These are phyloP conservation scores for Pachysolen tannophilus DNA, from an alignment of 805 yeast genomes.

Conservation along the genomic window DNA sequence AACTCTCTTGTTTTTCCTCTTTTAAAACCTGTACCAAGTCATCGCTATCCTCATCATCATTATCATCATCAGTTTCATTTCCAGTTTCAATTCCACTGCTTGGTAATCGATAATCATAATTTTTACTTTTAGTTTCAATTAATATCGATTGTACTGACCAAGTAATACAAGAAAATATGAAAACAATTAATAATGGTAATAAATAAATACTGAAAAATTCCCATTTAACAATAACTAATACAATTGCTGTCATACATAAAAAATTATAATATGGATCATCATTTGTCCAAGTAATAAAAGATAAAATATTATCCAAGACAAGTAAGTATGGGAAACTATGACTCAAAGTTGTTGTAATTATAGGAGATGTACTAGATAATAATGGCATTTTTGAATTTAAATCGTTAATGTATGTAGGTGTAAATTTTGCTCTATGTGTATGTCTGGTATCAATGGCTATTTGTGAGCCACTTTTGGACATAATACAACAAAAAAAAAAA, in stretches of 20 bases:
- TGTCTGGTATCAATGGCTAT: no score
- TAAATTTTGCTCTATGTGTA: slow-evolving; percentile 19
- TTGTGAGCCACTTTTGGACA: no score
- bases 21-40: no score
- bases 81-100: slow-evolving; percentile 27
- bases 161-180: slow-evolving; percentile 30
- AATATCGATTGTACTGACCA: slow-evolving; percentile 38
- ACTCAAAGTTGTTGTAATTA: slow-evolving; percentile 37
- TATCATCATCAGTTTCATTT: not conserved
- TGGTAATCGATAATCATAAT: slow-evolving; percentile 31
- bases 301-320: slow-evolving; percentile 34
- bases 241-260: slow-evolving; percentile 29
- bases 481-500: no score
- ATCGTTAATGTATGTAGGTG: no score
- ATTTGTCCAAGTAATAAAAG: slow-evolving; percentile 48
- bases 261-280: slow-evolving; percentile 39
- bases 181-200: slow-evolving; percentile 30
- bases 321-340: slow-evolving; percentile 39
- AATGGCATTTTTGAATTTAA: no score
- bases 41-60: not conserved
- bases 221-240: slow-evolving; percentile 38
- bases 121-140: slow-evolving; percentile 24
- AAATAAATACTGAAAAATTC: slow-evolving; percentile 22
- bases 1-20: not conserved
- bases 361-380: slow-evolving; percentile 30